phyloP scores from a whole-genome alignment of 139 green algal genomes.

The Picocystis salinarum region DNA sequence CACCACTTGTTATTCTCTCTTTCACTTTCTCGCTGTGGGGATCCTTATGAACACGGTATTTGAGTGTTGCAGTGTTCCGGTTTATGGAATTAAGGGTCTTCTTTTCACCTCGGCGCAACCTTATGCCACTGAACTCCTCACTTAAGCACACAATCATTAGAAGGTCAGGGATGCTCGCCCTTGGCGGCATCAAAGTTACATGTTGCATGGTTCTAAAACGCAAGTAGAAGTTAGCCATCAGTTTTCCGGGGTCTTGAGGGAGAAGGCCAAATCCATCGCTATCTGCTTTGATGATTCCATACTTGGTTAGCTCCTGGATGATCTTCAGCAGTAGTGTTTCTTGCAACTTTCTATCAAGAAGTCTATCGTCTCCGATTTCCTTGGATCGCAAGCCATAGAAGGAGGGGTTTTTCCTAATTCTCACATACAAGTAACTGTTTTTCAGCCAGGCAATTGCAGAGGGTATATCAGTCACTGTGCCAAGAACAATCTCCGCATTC shows the following conservation, averaged over 20 bases:
- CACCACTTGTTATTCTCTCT: too few relatives aligned
- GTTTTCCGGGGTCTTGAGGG: conserved; percentile 22
- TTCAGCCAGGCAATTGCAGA: conserved; percentile 48
- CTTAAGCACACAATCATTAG: conserved; percentile 30
- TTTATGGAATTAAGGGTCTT: conserved; percentile 47
- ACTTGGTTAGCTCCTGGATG: conserved; percentile 26
- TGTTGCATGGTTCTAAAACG: conserved; percentile 47
- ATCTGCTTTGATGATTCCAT: conserved; percentile 32
- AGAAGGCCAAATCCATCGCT: conserved; percentile 28
- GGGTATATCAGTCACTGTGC: conserved; percentile 40
- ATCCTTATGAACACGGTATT: too few relatives aligned
- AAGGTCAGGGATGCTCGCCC: conserved; percentile 30
- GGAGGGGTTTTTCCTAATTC: conserved; percentile 21
- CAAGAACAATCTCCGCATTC: conserved; percentile 50
- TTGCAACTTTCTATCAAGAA: background rate
- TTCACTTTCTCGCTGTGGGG: too few relatives aligned
- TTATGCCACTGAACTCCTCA: conserved; percentile 24
- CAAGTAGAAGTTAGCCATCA: conserved; percentile 64
- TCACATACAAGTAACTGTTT: conserved; percentile 60
- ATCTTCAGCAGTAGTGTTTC: conserved; percentile 30
- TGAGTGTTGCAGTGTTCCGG: too few relatives aligned
- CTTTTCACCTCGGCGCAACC: conserved; percentile 37
- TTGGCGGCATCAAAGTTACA: conserved; percentile 11
- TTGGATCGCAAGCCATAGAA: conserved; percentile 4
- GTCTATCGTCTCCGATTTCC: conserved; percentile 1